Base-by-base conservation (phyloP, 441 rosid species). In the Syzygium malaccense region DNA sequence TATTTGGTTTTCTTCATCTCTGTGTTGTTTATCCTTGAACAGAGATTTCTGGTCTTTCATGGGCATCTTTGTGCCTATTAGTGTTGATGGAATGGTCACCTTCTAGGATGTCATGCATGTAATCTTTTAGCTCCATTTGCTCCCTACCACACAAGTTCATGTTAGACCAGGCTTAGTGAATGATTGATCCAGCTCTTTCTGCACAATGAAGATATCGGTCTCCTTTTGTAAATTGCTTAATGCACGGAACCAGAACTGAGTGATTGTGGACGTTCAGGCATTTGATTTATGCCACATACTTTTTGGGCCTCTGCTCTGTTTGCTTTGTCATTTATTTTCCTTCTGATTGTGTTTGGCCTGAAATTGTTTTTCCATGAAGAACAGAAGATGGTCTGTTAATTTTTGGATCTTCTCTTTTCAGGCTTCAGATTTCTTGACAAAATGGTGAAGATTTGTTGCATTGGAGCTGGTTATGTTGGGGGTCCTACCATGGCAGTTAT, bases 401-500 rank as follows among this genome's bases (percentile, higher is more conserved):
- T 14, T 14, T n/a, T 87, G 13, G 28, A n/a, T 68, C 66, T 75
- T 79, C 71, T 56, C 53, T 28, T 55, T 41, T 84, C 58, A 41
- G 60, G 68, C 62, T 75, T 33, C 86, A 19, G 71, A 45, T 57
- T 58, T 32, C 55, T 53, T 78, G 89, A 85, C 58, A 60, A 86
- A 86, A 86, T 58, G 87, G 56, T 57, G 58, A 84, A 84, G 89
- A 54, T 88, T 64, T 88, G 90, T 84, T 88, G 90, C 90, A 88
- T 88, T 17, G 90, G 90, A 66, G 90, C 90, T 20, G 90, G 90
- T 51, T 88, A 88, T 49, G 90, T 88, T 25, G 90, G 90, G 19
- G 90, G 90, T 83, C 90, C 90, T 26, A 88, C 90, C 55, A 88
- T 88, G 90, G 90, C 90, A 28, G 68, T 88, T 54, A 88, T 88